Evolutionary conservation across 306 rosid species (phyloP).

Genomic region (Phaseolus lunatus): DNA sequence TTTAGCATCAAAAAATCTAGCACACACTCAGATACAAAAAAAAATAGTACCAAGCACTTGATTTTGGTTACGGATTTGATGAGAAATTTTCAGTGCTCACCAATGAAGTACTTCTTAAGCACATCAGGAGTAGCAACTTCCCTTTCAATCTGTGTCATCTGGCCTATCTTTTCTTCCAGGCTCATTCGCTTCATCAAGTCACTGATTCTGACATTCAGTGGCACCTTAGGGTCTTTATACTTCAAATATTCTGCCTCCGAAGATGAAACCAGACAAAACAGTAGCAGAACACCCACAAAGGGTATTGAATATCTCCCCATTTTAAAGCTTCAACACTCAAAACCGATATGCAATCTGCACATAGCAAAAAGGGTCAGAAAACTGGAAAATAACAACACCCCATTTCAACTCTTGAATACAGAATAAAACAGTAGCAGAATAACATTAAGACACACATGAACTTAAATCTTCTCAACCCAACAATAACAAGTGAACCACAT

Average conservation of each 20-base stretch:
- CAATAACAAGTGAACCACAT: constrained; percentile 7
- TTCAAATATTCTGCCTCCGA: constrained; percentile 62
- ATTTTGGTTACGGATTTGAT: constrained; percentile 20
- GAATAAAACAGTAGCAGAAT: constrained; percentile 5
- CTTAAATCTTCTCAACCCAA: neutral
- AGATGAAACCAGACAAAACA: constrained; percentile 56
- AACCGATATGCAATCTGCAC: constrained; percentile 44
- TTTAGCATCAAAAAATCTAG: constrained; percentile 12
- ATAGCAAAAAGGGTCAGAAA: constrained; percentile 28
- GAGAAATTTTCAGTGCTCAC: constrained; percentile 50
- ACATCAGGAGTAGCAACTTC: constrained; percentile 67
- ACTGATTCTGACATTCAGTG: constrained; percentile 65
- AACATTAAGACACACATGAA: neutral
- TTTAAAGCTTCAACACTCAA: constrained; percentile 33
- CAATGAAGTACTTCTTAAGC: constrained; percentile 74
- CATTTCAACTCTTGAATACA: constrained; percentile 16
- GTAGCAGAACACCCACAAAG: constrained; percentile 59
- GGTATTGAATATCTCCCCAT: constrained; percentile 62
- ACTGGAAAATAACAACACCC: neutral
- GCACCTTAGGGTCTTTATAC: constrained; percentile 81
- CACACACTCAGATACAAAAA: neutral
- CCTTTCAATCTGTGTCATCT: constrained; percentile 93
- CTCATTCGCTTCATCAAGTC: constrained; percentile 79
- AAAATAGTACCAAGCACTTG: neutral
- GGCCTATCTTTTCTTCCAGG: constrained; percentile 85